A percentile compares a stretch with the other conserved stretches of the same genome.
These are phyloP conservation scores for Thielaviopsis musarum DNA, from an alignment of 2,329 filamentous ascomycete genomes.

Conservation along the genomic window DNA sequence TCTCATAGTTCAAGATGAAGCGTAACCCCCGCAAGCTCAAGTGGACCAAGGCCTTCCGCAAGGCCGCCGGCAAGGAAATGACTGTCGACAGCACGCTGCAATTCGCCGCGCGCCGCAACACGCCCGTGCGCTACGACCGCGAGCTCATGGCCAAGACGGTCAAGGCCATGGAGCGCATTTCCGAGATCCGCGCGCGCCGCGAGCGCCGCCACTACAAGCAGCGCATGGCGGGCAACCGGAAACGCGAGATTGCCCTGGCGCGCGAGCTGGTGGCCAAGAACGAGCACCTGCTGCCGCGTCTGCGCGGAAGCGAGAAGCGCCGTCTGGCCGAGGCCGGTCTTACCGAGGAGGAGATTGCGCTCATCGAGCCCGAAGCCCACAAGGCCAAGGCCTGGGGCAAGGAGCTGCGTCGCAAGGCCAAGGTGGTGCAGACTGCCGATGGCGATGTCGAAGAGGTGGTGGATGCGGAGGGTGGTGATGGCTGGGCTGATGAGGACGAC, in stretches of 20 bases:
- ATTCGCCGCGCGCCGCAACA: slow-evolving; percentile 83
- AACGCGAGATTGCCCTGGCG: slow-evolving; percentile 61
- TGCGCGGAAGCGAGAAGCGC: slow-evolving; percentile 46
- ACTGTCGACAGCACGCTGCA: slow-evolving; percentile 86
- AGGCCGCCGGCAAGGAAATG: slow-evolving; percentile 65
- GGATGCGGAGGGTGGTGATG: slow-evolving; percentile 11
- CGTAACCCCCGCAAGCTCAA: slow-evolving; percentile 91
- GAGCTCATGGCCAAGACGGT: slow-evolving; percentile 76
- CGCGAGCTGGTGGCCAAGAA: slow-evolving; percentile 82
- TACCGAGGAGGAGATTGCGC: slow-evolving; percentile 31
- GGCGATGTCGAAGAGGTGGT: slow-evolving; percentile 16
- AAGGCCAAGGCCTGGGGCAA: slow-evolving; percentile 26
- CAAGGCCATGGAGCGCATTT: slow-evolving; percentile 78
- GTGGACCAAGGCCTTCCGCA: slow-evolving; percentile 91
- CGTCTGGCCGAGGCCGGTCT: slow-evolving; percentile 36
- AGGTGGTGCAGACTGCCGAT: slow-evolving; percentile 13
- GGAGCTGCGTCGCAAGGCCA: slow-evolving; percentile 20
- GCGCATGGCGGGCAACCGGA: slow-evolving; percentile 81
- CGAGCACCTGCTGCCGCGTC: slow-evolving; percentile 72
- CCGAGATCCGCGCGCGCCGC: slow-evolving; percentile 66
- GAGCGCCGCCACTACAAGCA: slow-evolving; percentile 90
- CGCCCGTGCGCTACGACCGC: slow-evolving; percentile 89
- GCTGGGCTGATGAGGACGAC: slow-evolving; percentile 20
- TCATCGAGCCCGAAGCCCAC: slow-evolving; percentile 25
- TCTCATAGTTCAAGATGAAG: slow-evolving; percentile 76